A percentile compares a stretch with the other conserved stretches of the same genome.
Evolutionary conservation across 331 rosid species (phyloP).

Genomic region (Quercus tomentella): DNA sequence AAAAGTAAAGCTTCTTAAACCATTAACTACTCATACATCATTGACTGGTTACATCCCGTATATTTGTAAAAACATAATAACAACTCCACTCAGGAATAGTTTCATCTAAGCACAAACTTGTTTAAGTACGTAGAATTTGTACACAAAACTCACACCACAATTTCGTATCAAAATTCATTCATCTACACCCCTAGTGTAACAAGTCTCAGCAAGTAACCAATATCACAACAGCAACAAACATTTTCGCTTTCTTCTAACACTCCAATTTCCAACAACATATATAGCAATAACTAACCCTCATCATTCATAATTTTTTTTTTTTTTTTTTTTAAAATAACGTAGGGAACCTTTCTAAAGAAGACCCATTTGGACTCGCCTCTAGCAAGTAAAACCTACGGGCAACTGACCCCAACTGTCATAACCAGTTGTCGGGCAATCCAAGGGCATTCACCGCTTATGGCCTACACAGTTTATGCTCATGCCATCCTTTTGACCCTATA

Average conservation of each 20-base stretch:
- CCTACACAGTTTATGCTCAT: no score
- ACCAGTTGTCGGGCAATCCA: no score
- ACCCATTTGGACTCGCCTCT: no score
- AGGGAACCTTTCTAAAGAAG: no score
- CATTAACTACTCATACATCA: not conserved
- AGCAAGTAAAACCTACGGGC: no score
- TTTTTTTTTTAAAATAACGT: no score
- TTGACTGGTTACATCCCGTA: not conserved
- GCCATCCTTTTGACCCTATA: no score
- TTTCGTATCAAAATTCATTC: not conserved
- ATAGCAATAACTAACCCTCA: not conserved
- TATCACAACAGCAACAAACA: not conserved
- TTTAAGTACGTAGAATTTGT: not conserved
- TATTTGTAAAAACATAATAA: not conserved
- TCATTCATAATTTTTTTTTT: not conserved
- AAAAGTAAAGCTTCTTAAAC: not conserved
- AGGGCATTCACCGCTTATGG: accelerated
- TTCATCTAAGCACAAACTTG: not conserved
- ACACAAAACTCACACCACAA: not conserved
- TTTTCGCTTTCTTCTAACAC: not conserved
- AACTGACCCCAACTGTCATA: no score
- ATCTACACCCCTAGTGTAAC: not conserved
- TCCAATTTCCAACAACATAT: not conserved
- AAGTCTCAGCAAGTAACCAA: not conserved
- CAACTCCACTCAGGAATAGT: not conserved